Base-by-base conservation (phyloP, 495 filamentous ascomycete species). In the Barbatosphaeria neglecta region DNA sequence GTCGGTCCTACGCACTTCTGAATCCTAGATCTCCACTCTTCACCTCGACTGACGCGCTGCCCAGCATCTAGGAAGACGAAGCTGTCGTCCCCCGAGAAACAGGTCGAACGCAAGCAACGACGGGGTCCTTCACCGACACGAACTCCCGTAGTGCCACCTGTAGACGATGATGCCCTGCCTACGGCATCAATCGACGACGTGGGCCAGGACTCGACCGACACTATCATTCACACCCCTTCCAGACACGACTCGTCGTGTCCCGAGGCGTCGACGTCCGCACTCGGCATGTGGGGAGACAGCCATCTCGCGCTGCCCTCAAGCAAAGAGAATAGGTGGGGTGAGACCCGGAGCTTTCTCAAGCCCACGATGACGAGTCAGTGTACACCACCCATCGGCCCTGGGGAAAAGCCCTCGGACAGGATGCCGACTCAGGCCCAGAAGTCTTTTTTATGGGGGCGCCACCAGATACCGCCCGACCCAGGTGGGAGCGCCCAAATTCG, bases 391-490 rank as follows among this genome's bases (percentile, higher is more conserved):
- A 35, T 15, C 13, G 31, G 16, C 5, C 13, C 7, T n/a, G 31
- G 6, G 6, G 9, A n/a, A n/a, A n/a, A 35, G 31, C 9, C 31
- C 13, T n/a, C 5, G 3, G 33, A 37, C 1, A 16, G 10, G 17
- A 2, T 37, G 4, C 6, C 18, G 11, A 39, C 47, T 17, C 37
- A 48, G 17, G 10, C 19, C 15, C 45, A 13, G 3, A 37, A 47
- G 17, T 22, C 39, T 41, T 41, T 41, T 41, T 50, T 22, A 25
- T 49, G 16, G 41, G 45, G 6, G 49, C 46, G 17, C 48, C 51
- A 6, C 43, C 27, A 41, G 44, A 27, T 44, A 39, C 22, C 56
- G 50, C 2, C 37, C 53, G 11, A 44, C 50, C 18, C 50, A 51
- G 25, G 47, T 33, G 22, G 39, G 5, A 7, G 24, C 17, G 37